These are phyloP conservation scores for Spathaspora arborariae DNA, from an alignment of 805 yeast species.

Conservation along the genomic window DNA sequence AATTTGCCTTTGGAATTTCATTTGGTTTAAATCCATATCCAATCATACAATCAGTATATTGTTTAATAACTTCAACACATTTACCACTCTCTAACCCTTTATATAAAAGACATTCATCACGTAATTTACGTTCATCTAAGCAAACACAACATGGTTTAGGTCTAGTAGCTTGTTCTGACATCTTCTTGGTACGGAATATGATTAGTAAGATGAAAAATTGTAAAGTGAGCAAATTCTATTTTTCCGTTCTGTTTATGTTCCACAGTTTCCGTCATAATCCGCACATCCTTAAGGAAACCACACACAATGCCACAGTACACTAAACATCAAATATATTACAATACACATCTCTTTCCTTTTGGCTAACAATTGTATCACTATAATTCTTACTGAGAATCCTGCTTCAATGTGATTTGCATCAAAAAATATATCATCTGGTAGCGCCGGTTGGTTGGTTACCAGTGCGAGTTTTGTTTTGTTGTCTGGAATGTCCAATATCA, in stretches of 20 bases:
- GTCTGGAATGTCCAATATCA: too few species aligned
- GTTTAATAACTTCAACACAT: constrained; percentile 65
- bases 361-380: too few species aligned
- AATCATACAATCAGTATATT: constrained; percentile 87
- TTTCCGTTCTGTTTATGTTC: neutral
- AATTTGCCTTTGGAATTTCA: constrained; percentile 1
- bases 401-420: too few species aligned
- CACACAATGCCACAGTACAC: too few species aligned
- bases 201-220: neutral
- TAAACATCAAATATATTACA: too few species aligned
- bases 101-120: constrained; percentile 84
- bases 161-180: constrained; percentile 36
- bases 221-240: neutral
- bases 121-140: constrained; percentile 68
- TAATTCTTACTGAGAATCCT: too few species aligned
- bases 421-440: too few species aligned
- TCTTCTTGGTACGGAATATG: neutral
- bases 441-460: too few species aligned
- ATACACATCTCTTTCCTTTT: too few species aligned
- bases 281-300: too few species aligned
- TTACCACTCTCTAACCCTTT: constrained; percentile 83
- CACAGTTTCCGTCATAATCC: neutral
- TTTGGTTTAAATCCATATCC: constrained; percentile 67
- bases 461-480: too few species aligned
- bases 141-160: constrained; percentile 98